These are phyloP conservation scores for Kurtzmaniella quercitrusa DNA, from an alignment of 1,139 yeast genomes.

Conservation along the genomic window DNA sequence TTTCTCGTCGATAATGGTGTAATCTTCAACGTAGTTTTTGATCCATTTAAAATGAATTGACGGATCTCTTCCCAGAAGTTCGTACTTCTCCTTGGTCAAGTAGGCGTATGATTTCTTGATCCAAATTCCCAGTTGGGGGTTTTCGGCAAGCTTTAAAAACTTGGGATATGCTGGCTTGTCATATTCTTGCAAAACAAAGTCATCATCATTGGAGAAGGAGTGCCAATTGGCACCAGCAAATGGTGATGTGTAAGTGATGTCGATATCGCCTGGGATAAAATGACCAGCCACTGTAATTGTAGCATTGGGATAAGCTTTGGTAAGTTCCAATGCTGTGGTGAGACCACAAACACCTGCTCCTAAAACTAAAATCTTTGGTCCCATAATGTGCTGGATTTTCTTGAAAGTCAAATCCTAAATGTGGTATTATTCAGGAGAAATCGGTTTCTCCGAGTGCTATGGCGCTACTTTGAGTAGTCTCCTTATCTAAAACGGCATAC, in stretches of 20 bases:
- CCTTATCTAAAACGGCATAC: not conserved
- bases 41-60: constrained; percentile 43
- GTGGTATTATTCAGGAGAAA: too few relatives aligned
- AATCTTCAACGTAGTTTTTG: constrained; percentile 32
- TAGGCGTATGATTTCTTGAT: constrained; percentile 23
- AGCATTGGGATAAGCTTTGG: constrained; percentile 15
- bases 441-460: too few relatives aligned
- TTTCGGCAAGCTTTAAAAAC: constrained; percentile 35
- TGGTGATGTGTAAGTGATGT: constrained; percentile 35
- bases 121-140: constrained; percentile 47
- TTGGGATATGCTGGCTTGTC: constrained; percentile 41
- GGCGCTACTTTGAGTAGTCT: not conserved
- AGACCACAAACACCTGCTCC: constrained; percentile 43
- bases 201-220: constrained; percentile 36
- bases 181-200: constrained; percentile 25
- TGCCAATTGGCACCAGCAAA: constrained; percentile 48
- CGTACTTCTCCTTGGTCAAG: constrained; percentile 23
- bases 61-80: constrained; percentile 11
- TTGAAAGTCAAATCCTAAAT: not conserved
- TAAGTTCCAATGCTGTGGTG: constrained; percentile 34
- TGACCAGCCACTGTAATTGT: constrained; percentile 30
- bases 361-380: constrained; percentile 21
- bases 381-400: not conserved
- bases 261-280: constrained; percentile 38
- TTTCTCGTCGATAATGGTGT: constrained; percentile 18